Conservation (phyloP, 257 asterid species). For the Nicotiana knightiana region DNA sequence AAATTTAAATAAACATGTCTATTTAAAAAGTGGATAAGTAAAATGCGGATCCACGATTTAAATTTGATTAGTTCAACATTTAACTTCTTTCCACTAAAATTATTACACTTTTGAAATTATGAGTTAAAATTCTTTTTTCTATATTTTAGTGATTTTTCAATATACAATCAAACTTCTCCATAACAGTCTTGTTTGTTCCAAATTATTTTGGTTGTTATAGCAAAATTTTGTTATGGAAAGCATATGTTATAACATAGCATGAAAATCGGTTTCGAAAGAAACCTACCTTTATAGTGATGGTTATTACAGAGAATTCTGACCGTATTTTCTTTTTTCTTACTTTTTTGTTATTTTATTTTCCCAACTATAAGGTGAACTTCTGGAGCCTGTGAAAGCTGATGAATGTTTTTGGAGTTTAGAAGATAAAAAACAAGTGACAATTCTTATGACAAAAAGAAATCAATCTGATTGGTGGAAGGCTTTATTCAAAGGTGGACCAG, state of each 20-base stretch:
- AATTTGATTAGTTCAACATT: not conserved
- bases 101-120: not conserved
- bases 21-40: not conserved
- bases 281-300: too few relatives aligned
- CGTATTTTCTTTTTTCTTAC: not conserved
- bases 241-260: too few relatives aligned
- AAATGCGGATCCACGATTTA: not conserved
- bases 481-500: conserved; percentile 75
- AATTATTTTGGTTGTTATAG: too few relatives aligned
- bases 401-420: conserved; percentile 91
- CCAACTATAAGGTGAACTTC: conserved; percentile 39
- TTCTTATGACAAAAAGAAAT: conserved; percentile 67
- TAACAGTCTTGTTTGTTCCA: too few relatives aligned
- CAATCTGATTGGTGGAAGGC: conserved; percentile 94
- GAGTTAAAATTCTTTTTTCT: not conserved
- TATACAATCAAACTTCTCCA: too few relatives aligned
- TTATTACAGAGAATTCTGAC: too few relatives aligned
- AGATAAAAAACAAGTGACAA: conserved; percentile 62
- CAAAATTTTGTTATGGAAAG: too few relatives aligned
- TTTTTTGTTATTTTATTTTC: not conserved
- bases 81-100: not conserved
- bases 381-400: conserved; percentile 54
- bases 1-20: not conserved
- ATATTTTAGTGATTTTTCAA: not conserved
- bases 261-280: too few relatives aligned